Base-by-base conservation (phyloP, 2,329 filamentous ascomycete genomes). In the Chalaropsis thielavioides region DNA sequence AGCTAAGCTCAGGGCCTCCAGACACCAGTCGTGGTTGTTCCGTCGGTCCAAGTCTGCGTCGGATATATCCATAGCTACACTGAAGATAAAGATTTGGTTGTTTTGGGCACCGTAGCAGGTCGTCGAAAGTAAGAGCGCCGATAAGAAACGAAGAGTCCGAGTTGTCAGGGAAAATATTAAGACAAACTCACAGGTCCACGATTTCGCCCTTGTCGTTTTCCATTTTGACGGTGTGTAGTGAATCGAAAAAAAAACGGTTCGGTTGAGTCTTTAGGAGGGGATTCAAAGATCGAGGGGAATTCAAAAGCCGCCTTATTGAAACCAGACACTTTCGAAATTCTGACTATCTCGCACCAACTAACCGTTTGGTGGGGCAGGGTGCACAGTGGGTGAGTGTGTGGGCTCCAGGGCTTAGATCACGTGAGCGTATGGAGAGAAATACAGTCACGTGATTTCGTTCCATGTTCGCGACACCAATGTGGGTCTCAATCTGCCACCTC, bases 171-270 rank as follows among this genome's bases (percentile, higher is more conserved):
- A 19, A 51, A 41, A 19, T 22, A 40, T 35, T 41, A 27, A 51
- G 44, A 41, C 40, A 67, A 71, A 80, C 87, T 80, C 87, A 96
- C 90, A 96, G 91, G 83, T 97, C 92, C 80, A 97, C 94, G 82
- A 96, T 92, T 81, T 97, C 91, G 83, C 92, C 92, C 83, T 91
- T 91, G 84, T 97, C 94, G 91, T 99, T 99, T 86, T 99, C 94
- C 94, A 97, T 99, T 81, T 84, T 92, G 76, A 75, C 79, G 75
- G 63, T 65, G 54, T 67, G 66, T 65, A 64, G 41, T 65, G 67
- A 66, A 64, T 64, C 66, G 68, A 68, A 67, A 64, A 65, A 67
- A 64, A 67, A 60, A 65, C 44, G 66, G 60, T 65, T 67, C 64
- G 66, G 66, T 63, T 67, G 63, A 44, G 54, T 67, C 59, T 61